phyloP scores from a whole-genome alignment of 2,329 filamentous ascomycete genomes.

The Ceratocystis huliohia region DNA sequence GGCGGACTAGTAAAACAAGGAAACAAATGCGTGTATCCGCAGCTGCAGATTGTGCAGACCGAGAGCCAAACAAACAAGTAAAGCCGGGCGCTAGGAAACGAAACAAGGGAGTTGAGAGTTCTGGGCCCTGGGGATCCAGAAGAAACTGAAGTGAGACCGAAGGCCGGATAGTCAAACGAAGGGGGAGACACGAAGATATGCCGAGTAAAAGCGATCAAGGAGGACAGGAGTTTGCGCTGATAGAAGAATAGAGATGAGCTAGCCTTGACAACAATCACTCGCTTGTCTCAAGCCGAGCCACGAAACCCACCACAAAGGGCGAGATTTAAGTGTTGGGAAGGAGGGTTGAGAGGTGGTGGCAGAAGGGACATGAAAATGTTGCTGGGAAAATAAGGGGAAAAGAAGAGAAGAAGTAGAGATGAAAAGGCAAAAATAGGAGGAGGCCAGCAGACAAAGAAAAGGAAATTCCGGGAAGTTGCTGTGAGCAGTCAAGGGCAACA shows the following conservation, averaged over 20 bases:
- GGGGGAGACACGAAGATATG: background rate
- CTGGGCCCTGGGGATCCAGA: background rate
- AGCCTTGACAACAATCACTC: background rate
- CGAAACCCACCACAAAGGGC: slow-evolving; percentile 16
- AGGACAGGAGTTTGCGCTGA: too few species aligned
- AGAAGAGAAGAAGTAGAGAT: background rate
- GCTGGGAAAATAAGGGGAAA: background rate
- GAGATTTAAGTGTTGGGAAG: slow-evolving; percentile 7
- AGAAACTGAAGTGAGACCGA: slow-evolving; percentile 13
- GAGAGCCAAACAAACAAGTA: background rate
- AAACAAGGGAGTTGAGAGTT: slow-evolving; percentile 14
- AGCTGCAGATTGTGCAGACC: background rate
- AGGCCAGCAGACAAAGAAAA: slow-evolving; percentile 1
- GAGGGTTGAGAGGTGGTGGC: background rate
- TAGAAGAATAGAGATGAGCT: too few species aligned
- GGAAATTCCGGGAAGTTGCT: background rate
- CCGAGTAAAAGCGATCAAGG: background rate
- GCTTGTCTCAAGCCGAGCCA: slow-evolving; percentile 9
- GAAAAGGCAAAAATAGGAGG: slow-evolving; percentile 5
- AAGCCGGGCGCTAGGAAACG: background rate
- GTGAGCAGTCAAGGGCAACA: slow-evolving; percentile 3
- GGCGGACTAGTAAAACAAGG: background rate
- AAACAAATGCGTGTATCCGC: background rate
- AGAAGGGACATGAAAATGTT: background rate
- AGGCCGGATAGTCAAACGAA: slow-evolving; percentile 9